These are phyloP conservation scores for Saprolegnia parasitica DNA, from an alignment of 352 stramenopile genomes.

Conservation along the genomic window DNA sequence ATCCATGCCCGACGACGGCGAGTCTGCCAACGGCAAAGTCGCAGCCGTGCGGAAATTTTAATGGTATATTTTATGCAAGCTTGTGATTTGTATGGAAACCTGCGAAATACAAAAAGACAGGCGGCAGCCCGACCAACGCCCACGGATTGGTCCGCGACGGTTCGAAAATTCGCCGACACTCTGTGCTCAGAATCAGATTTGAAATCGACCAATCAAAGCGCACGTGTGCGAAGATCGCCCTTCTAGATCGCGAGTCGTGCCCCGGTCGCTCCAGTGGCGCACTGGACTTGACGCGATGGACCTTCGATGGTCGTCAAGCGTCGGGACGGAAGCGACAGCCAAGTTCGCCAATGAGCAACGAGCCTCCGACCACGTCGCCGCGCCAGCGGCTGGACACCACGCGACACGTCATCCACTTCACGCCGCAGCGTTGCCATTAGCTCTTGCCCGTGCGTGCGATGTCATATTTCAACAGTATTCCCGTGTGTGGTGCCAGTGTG, in stretches of 20 bases:
- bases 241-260: background rate
- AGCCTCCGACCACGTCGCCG: too few relatives aligned
- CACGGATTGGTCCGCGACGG: background rate
- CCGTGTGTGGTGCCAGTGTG: too few relatives aligned
- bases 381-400: too few relatives aligned
- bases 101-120: background rate
- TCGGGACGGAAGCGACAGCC: too few relatives aligned
- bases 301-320: too few relatives aligned
- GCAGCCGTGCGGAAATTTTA: background rate
- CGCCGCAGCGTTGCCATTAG: too few relatives aligned
- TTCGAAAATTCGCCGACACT: background rate
- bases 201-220: background rate
- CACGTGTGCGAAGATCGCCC: background rate
- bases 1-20: slow-evolving; percentile 42
- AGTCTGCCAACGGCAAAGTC: background rate
- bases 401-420: too few relatives aligned
- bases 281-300: too few relatives aligned
- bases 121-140: background rate
- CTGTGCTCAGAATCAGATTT: background rate
- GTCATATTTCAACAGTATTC: too few relatives aligned
- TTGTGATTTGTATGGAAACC: background rate
- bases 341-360: too few relatives aligned
- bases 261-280: background rate
- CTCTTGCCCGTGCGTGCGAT: too few relatives aligned
- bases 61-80: background rate